These are phyloP conservation scores for Venustampulla echinocandica DNA, from an alignment of 495 filamentous ascomycete genomes.

Conservation along the genomic window DNA sequence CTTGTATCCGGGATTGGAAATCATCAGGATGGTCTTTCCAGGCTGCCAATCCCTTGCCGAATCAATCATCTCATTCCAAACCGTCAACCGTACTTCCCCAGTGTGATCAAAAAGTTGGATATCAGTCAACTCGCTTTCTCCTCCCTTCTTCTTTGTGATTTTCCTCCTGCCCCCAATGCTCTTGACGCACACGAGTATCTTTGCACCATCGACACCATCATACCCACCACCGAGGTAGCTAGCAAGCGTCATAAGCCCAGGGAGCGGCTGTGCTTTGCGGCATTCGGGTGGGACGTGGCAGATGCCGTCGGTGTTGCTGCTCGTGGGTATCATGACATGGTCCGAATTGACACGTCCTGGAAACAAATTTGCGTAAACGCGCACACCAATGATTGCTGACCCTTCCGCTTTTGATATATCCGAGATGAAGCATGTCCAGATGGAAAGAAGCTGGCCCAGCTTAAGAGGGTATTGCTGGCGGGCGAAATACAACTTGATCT, in stretches of 20 bases:
- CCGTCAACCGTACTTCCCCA: slow-evolving; percentile 38
- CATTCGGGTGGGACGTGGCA: slow-evolving; percentile 40
- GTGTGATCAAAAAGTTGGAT: slow-evolving; percentile 55
- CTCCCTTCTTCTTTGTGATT: slow-evolving; percentile 38
- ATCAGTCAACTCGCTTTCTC: slow-evolving; percentile 36
- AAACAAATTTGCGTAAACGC: slow-evolving; percentile 39
- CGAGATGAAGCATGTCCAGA: slow-evolving; percentile 34
- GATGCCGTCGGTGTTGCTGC: slow-evolving; percentile 32
- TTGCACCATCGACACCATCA: slow-evolving; percentile 38
- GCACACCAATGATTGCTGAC: slow-evolving; percentile 18
- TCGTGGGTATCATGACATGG: slow-evolving; percentile 43
- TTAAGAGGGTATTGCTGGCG: slow-evolving; percentile 26
- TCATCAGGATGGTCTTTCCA: slow-evolving; percentile 46
- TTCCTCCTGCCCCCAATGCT: slow-evolving; percentile 43
- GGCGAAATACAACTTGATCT: slow-evolving; percentile 37
- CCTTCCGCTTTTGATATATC: slow-evolving; percentile 14
- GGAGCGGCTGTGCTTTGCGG: slow-evolving; percentile 26
- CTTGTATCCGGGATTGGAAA: slow-evolving; percentile 42
- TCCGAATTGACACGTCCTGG: slow-evolving; percentile 41
- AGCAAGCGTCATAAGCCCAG: slow-evolving; percentile 45
- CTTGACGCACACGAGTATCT: slow-evolving; percentile 48
- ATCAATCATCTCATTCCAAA: slow-evolving; percentile 42
- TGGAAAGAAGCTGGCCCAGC: slow-evolving; percentile 33
- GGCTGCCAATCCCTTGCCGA: slow-evolving; percentile 45
- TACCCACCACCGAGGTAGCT: slow-evolving; percentile 38